Evolutionary conservation across 2,329 filamentous ascomycete genomes (phyloP).

Genomic region (Ophiocordyceps camponoti-saundersi): DNA sequence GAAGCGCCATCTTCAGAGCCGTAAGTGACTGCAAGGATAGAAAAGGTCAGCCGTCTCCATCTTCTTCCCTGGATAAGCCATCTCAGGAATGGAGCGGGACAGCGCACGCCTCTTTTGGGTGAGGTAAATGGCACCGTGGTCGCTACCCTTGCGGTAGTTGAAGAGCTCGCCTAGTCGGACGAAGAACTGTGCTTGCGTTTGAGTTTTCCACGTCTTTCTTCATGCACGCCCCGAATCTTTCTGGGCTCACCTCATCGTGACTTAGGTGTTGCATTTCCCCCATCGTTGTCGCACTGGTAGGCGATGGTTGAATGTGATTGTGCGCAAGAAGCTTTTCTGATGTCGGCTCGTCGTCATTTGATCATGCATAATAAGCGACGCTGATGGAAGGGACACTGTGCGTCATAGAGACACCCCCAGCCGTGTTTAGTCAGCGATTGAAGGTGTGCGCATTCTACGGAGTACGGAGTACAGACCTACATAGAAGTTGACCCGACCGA

Average conservation of each 20-base stretch:
- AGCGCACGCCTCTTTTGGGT: constrained; percentile 58
- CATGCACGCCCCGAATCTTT: neutral
- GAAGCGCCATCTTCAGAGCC: constrained; percentile 23
- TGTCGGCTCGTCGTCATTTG: neutral
- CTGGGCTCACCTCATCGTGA: constrained; percentile 20
- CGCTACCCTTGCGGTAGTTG: constrained; percentile 44
- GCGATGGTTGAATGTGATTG: neutral
- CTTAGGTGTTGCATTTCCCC: constrained; percentile 11
- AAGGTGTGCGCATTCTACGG: too few species aligned
- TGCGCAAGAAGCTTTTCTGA: neutral
- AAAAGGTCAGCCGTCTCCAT: neutral
- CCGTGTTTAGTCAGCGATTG: too few species aligned
- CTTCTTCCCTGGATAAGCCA: neutral
- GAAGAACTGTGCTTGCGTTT: constrained; percentile 45
- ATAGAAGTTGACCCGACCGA: too few species aligned
- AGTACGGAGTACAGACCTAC: too few species aligned
- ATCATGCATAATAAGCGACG: neutral
- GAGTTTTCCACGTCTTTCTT: neutral
- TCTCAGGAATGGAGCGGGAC: neutral
- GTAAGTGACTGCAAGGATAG: constrained; percentile 20
- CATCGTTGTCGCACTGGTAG: constrained; percentile 6
- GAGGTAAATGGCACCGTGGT: constrained; percentile 58
- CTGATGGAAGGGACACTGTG: neutral
- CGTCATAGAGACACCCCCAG: too few species aligned
- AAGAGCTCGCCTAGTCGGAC: constrained; percentile 50